These are phyloP conservation scores for Fragilaria radians DNA, from an alignment of 108 stramenopile species.

Conservation along the genomic window DNA sequence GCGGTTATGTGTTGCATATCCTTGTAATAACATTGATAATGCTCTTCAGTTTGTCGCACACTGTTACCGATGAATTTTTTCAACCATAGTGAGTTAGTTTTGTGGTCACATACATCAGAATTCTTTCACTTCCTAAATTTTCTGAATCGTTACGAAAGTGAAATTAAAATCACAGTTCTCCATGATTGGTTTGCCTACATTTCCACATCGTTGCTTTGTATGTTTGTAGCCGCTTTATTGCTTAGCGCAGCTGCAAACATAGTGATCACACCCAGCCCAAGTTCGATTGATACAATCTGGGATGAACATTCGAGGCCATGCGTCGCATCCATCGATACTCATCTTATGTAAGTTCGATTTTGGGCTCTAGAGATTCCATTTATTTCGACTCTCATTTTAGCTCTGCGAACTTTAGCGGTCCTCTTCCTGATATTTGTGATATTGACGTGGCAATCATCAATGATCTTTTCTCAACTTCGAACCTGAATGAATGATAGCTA, in stretches of 20 bases:
- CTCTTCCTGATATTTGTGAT: slow-evolving; percentile 1
- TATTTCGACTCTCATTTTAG: no score
- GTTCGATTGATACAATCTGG: background rate
- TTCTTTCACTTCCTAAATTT: background rate
- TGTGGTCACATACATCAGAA: background rate
- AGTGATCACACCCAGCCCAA: background rate
- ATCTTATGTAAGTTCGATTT: no score
- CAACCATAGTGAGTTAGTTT: background rate
- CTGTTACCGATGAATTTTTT: background rate
- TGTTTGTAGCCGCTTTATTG: background rate
- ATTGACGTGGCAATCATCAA: slow-evolving; percentile 5
- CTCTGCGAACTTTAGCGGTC: background rate
- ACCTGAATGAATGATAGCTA: background rate
- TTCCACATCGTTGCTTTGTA: background rate
- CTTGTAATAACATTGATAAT: background rate
- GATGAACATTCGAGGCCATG: background rate
- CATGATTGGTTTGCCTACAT: background rate
- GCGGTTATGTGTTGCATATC: background rate
- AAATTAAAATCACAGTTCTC: background rate
- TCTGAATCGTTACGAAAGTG: background rate
- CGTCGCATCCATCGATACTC: no score
- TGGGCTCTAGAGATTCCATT: no score
- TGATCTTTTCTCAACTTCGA: background rate
- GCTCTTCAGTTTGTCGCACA: background rate
- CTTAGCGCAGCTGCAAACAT: background rate